Base-by-base conservation (phyloP, 805 yeast genomes). In the Candida yuanshanica region DNA sequence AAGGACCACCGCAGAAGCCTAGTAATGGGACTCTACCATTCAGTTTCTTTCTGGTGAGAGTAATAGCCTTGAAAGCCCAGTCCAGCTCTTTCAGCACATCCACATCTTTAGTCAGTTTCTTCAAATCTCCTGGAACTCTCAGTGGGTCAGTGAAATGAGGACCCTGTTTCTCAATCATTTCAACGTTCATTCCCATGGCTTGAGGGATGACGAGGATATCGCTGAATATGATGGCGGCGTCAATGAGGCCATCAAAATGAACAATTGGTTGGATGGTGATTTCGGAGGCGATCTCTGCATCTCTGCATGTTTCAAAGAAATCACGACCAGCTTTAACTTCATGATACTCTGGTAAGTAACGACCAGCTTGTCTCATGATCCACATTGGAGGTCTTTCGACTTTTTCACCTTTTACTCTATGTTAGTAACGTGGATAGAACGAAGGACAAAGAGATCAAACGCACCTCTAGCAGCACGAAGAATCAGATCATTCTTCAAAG, bases 361-460 rank as follows among this genome's bases (percentile, higher is more conserved):
- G 74, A 16, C 97, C 97, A n/a, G 97, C 97, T 69, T 89, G 97
- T 65, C 97, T 79, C 97, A 89, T 89, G 51, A 90, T 83, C 97
- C 97, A 93, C 46, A 93, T 79, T 16, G 99, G 99, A 2, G 99
- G 97, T 60, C 99, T 79, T 65, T 93, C 98, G 32, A 91, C 97
- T 45, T 67, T 68, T 59, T 91, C 95, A 27, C 31, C 31, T 27
- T 46, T 46, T n/a, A 24, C n/a, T 11, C 6, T 18, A 16, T 24
- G 10, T 16, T 8, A 4, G 8, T 12, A 13, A 8, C 32, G 44
- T 13, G 31, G 31, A 7, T 14, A n/a, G 16, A 27, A 4, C 10
- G 16, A 24, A 5, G 26, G 16, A 4, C 8, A 26, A 13, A 26
- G 22, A 3, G 31, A 9, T 3, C 7, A 27, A 27, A 27, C 31